These are phyloP conservation scores for Podospora anserina DNA, from an alignment of 495 filamentous ascomycete genomes.

Conservation along the genomic window DNA sequence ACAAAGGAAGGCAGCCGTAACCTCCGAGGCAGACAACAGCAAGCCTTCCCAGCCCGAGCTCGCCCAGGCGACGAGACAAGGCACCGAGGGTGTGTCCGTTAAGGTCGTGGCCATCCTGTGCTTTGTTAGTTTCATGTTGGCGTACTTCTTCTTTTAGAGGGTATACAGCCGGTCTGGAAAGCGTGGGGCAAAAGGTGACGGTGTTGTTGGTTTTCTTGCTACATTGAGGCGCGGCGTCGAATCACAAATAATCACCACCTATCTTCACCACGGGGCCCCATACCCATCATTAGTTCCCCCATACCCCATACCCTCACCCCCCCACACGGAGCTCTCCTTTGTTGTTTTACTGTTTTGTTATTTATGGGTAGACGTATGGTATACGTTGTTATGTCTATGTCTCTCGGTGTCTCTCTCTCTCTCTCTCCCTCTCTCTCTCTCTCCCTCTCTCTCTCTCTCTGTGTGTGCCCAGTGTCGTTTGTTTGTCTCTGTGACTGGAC, in stretches of 20 bases:
- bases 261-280: background rate
- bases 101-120: conserved; percentile 80
- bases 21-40: conserved; percentile 40
- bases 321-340: conserved; percentile 5
- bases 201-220: background rate
- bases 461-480: background rate
- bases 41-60: conserved; percentile 38
- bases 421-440: no score
- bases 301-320: background rate
- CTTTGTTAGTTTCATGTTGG: conserved; percentile 84
- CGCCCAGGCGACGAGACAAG: conserved; percentile 53
- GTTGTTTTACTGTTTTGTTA: background rate
- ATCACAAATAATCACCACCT: background rate
- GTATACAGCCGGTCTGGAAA: background rate
- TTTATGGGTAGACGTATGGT: conserved; percentile 6
- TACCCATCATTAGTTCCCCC: no score
- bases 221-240: background rate
- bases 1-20: conserved; percentile 61
- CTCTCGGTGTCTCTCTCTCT: background rate
- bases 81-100: conserved; percentile 76
- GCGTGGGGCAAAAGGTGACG: background rate
- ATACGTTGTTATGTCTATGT: background rate
- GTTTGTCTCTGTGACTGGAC: background rate
- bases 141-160: conserved; percentile 84
- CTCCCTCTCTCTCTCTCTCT: no score